Base-by-base conservation (phyloP, 257 asterid species). In the Nicotiana obtusifolia region DNA sequence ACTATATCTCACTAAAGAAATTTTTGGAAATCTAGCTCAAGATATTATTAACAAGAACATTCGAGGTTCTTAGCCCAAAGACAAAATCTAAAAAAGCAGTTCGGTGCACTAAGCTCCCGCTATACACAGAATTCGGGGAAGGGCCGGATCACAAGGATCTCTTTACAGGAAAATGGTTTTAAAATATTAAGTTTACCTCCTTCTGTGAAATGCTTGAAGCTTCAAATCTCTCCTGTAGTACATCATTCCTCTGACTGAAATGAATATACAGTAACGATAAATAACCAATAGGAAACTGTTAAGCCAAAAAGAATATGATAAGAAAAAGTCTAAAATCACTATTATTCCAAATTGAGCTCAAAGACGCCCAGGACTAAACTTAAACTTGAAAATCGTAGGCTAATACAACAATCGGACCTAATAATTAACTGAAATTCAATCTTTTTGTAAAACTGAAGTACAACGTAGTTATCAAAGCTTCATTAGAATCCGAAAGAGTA, bases 221-320 rank as follows among this genome's bases (percentile, higher is more conserved):
- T 90, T 94, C 88, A 94, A 89, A 35, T 98, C 99, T 89, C 98
- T 91, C 88, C 98, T 84, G 81, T 95, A 95, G 83, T 95, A 95
- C 99, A 94, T 94, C 99, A 95, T 95, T 59, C 99, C 99, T 88
- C 99, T 89, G 24, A 95, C 98, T 95, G 99, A 64, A 30, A 54
- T 69, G 5, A 73, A 60, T 41, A 61, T 66, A 84, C 14, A 81
- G 64, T 75, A 77, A 53, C 20, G 77, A 60, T 83, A 65, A 17
- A 30, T 75, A 73, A 76, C 64, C 53, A 7, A 71, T 17, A 79
- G 60, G 76, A 82, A 83, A 19, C 62, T 78, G 47, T 37, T 49
- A 47, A 62, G 81, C 44, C 41, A 17, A 31, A 81, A 47, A 53
- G 69, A 54, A 61, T 37, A 10, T 37, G 76, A 64, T 61, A 19